Evolutionary conservation across 75 land plant genomes (phyloP).

Genomic region (Picea glauca): DNA sequence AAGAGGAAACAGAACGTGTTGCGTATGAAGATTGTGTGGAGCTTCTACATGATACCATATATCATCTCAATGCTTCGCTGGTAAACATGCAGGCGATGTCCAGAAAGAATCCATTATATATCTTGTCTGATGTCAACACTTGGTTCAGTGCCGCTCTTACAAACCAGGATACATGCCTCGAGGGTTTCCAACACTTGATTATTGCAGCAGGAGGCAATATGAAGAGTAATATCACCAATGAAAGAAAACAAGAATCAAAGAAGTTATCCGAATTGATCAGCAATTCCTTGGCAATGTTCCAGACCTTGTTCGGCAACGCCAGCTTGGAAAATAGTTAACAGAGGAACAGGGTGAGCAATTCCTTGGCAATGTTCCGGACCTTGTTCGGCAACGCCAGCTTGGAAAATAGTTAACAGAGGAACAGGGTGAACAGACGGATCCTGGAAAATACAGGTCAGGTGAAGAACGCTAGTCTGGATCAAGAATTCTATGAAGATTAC

Average conservation of each 20-base stretch:
- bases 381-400: not conserved
- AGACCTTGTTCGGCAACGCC: not conserved
- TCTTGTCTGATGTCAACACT: constrained; percentile 15
- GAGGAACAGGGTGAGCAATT: not conserved
- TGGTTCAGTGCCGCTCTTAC: constrained; percentile 35
- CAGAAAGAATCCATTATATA: no score
- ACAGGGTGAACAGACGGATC: not conserved
- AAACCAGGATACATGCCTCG: constrained; percentile 22
- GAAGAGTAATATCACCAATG: not conserved
- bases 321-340: not conserved
- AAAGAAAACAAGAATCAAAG: not conserved
- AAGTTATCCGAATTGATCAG: no score
- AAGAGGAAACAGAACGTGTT: not conserved
- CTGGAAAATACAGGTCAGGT: not conserved
- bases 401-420: not conserved
- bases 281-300: not conserved
- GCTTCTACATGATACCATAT: not conserved
- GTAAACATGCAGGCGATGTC: not conserved
- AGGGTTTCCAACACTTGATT: constrained; percentile 11
- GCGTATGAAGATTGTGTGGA: not conserved
- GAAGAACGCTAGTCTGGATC: no score
- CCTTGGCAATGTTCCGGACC: not conserved
- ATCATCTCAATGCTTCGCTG: not conserved
- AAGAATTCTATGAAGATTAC: not conserved
- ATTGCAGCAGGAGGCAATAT: not conserved